These are phyloP conservation scores for Crinitomyces ghanaensis DNA, from an alignment of 805 yeast genomes.

Conservation along the genomic window DNA sequence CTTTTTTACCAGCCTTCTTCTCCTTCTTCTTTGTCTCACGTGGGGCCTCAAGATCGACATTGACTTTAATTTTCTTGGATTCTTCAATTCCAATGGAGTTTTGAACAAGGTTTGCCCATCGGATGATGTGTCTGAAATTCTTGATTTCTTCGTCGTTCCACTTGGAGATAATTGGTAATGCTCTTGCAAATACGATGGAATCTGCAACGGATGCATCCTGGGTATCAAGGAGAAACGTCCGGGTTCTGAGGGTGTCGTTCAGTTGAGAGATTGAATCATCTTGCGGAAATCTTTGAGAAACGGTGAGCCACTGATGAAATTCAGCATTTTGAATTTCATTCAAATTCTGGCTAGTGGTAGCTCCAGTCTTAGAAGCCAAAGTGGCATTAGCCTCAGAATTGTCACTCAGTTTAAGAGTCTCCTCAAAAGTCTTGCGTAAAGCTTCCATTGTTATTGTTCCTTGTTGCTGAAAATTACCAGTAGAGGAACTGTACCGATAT, in stretches of 20 bases:
- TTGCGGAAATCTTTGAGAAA: slow-evolving; percentile 54
- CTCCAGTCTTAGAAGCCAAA: slow-evolving; percentile 8
- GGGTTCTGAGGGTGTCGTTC: slow-evolving; percentile 55
- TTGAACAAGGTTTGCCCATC: slow-evolving; percentile 91
- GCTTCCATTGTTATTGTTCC: slow-evolving; percentile 14
- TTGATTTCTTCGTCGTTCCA: slow-evolving; percentile 51
- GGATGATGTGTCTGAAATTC: slow-evolving; percentile 66
- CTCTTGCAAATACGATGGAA: slow-evolving; percentile 52
- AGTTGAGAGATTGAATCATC: slow-evolving; percentile 40
- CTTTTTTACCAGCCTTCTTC: slow-evolving; percentile 25
- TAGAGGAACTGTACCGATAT: too few species aligned
- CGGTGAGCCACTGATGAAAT: slow-evolving; percentile 67
- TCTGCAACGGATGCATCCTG: slow-evolving; percentile 56
- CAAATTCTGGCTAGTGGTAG: too few species aligned
- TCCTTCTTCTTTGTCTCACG: slow-evolving; percentile 51
- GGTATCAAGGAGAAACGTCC: slow-evolving; percentile 52
- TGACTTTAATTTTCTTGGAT: slow-evolving; percentile 43
- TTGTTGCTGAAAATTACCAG: too few species aligned
- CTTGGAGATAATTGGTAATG: slow-evolving; percentile 46
- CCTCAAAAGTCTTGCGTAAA: slow-evolving; percentile 20
- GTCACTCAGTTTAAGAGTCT: slow-evolving; percentile 18
- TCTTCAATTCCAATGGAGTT: slow-evolving; percentile 39
- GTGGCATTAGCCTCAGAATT: slow-evolving; percentile 14
- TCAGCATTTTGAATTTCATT: slow-evolving; percentile 50
- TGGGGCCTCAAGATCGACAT: slow-evolving; percentile 54